Evolutionary conservation across 306 rosid species (phyloP).

Genomic region (Fragaria vesca): DNA sequence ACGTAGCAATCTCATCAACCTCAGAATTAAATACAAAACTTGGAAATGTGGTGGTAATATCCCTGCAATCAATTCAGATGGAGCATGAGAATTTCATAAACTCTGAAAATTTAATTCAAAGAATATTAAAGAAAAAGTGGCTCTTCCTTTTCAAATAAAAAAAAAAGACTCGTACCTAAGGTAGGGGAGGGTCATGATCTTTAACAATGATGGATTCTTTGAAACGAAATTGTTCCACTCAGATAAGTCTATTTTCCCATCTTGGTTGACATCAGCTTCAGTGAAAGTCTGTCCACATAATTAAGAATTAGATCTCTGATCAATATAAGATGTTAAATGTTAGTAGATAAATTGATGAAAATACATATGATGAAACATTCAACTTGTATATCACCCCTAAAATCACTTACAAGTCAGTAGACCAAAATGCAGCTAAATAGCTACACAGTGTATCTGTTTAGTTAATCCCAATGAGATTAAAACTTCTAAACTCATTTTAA

Average conservation of each 20-base stretch:
- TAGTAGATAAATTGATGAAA: not conserved
- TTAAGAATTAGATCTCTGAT: conserved; percentile 10
- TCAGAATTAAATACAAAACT: conserved; percentile 85
- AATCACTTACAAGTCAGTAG: not conserved
- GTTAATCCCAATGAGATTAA: not conserved
- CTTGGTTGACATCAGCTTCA: conserved; percentile 82
- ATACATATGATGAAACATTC: not conserved
- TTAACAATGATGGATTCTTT: conserved; percentile 71
- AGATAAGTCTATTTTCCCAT: conserved; percentile 74
- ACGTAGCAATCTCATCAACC: conserved; percentile 71
- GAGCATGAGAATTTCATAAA: not conserved
- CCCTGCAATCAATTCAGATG: conserved; percentile 56
- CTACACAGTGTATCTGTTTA: not conserved
- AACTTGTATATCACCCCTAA: not conserved
- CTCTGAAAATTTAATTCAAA: not conserved
- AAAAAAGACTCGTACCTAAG: conserved; percentile 41
- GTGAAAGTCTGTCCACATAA: conserved; percentile 64
- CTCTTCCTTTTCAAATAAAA: too few species aligned
- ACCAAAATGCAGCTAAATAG: not conserved
- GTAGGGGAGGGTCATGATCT: conserved; percentile 90
- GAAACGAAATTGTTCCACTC: conserved; percentile 77
- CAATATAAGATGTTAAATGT: not conserved
- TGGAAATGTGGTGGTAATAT: conserved; percentile 83
- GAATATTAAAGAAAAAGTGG: not conserved
- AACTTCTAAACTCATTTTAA: not conserved